These are phyloP conservation scores for Aquilaria sinensis DNA, from an alignment of 345 rosid genomes.

Conservation along the genomic window DNA sequence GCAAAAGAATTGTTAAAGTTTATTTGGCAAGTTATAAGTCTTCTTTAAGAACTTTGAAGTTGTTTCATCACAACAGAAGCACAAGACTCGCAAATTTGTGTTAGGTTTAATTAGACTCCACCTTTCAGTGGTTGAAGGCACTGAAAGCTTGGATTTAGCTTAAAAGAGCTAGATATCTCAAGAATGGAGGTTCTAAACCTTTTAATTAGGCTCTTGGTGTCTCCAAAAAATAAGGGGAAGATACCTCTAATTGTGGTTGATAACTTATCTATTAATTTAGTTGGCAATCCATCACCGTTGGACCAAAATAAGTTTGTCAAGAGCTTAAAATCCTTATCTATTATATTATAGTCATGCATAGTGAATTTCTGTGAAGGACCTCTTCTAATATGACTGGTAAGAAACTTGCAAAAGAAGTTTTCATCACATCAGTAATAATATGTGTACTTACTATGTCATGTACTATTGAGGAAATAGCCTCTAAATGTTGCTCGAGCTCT, in stretches of 20 bases:
- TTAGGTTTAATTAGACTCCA: conserved; percentile 87
- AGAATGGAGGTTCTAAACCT: conserved; percentile 35
- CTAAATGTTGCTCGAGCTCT: conserved; percentile 72
- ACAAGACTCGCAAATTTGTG: conserved; percentile 75
- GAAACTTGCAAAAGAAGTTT: conserved; percentile 92
- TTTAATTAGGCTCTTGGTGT: conserved; percentile 60
- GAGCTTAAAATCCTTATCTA: conserved; percentile 79
- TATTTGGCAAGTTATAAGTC: conserved; percentile 79
- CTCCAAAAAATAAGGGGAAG: conserved; percentile 60
- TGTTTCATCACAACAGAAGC: conserved; percentile 67
- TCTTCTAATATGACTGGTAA: conserved; percentile 78
- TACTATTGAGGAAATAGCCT: conserved; percentile 57
- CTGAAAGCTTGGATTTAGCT: conserved; percentile 65
- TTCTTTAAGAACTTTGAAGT: conserved; percentile 89
- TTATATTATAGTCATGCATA: conserved; percentile 47
- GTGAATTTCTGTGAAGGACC: conserved; percentile 79
- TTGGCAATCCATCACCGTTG: conserved; percentile 86
- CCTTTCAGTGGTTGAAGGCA: conserved; percentile 80
- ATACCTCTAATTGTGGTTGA: conserved; percentile 51
- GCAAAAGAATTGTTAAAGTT: conserved; percentile 26
- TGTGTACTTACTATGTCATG: conserved; percentile 85
- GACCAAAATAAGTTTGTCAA: conserved; percentile 87
- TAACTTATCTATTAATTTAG: conserved; percentile 69
- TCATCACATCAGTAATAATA: conserved; percentile 76
- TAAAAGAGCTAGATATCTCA: conserved; percentile 53